Base-by-base conservation (phyloP, 805 yeast species). In the Saturnispora sekii region DNA sequence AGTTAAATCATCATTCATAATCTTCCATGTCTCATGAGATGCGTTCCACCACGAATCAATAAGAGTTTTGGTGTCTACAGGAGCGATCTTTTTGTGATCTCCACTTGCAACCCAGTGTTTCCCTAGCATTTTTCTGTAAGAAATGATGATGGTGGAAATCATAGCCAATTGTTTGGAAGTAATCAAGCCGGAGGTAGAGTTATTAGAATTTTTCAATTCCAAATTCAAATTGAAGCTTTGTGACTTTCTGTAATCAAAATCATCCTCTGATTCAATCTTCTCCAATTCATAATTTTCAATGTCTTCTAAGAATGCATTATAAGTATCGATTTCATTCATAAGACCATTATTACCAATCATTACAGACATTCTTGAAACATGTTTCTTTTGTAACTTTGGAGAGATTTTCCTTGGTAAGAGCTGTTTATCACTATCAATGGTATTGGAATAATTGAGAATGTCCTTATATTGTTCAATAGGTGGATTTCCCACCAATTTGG, bases 1-100 rank as follows among this genome's bases (percentile, higher is more conserved):
- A 38, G 73, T 69, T 14, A 76, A 69, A 47, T 79, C 69, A 52
- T 72, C 74, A 49, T 72, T 74, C 8, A 74, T 64, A 45, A 76
- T 65, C 21, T 69, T 75, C 84, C 85, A 79, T 47, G 72, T 70
- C 44, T 71, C 76, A 45, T 74, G 77, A 40, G 77, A 69, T 2
- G 74, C 60, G 12, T 50, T 53, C 62, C 64, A 74, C 79, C 80
- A 76, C 16, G 66, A 66, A 4, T 69, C 57, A 29, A 76, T 54
- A 43, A 74, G 53, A 0, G 56, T 40, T 10, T 60, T 53, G 2
- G 74, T 58, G 37, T 60, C 63, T 34, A 59, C 53, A 10, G 70
- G 56, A 14, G 44, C 46, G 15, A 36, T 30, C 30, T 32, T 38
- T 1, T 43, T 36, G n/a, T 33, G 15, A 5, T 17, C 37, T 5